A percentile compares a stretch with the other conserved stretches of the same genome.
These are phyloP conservation scores for Xylaria longipes DNA, from an alignment of 495 filamentous ascomycete species.

Conservation along the genomic window DNA sequence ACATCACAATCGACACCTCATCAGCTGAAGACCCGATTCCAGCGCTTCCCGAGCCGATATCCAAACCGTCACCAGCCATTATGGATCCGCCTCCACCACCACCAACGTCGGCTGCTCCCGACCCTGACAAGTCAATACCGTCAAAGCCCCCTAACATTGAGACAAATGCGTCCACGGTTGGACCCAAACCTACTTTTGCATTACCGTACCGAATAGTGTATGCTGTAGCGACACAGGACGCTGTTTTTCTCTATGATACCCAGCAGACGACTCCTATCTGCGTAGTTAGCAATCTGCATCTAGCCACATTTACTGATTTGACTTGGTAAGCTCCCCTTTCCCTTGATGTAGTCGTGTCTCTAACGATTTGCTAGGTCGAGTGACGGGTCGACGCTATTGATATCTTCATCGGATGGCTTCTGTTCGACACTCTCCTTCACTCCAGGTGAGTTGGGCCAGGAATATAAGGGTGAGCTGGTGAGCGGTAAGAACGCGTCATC, in stretches of 20 bases:
- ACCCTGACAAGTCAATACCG: conserved; percentile 51
- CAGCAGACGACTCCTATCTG: conserved; percentile 93
- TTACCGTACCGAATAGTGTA: conserved; percentile 95
- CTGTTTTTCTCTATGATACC: conserved; percentile 95
- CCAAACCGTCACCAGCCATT: conserved; percentile 62
- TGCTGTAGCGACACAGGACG: conserved; percentile 96
- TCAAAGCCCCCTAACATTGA: conserved; percentile 57
- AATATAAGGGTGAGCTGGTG: conserved; percentile 73
- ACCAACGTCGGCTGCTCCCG: conserved; percentile 57
- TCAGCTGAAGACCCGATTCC: conserved; percentile 83
- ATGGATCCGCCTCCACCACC: conserved; percentile 88
- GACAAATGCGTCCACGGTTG: conserved; percentile 54
- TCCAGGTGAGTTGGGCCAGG: conserved; percentile 84
- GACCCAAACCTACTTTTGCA: conserved; percentile 74
- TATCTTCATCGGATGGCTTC: conserved; percentile 97
- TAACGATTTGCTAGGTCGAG: conserved; percentile 70
- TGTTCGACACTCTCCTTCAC: conserved; percentile 89
- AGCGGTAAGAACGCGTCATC: conserved; percentile 54
- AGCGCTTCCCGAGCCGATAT: conserved; percentile 80
- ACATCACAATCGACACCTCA: conserved; percentile 94
- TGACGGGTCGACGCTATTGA: conserved; percentile 89
- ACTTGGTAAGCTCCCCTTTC: conserved; percentile 71
- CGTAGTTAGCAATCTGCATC: conserved; percentile 94
- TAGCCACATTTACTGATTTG: conserved; percentile 95
- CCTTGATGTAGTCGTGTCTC: neutral